Base-by-base conservation (phyloP, 2,329 filamentous ascomycete species). In the Ascochyta koolunga region DNA sequence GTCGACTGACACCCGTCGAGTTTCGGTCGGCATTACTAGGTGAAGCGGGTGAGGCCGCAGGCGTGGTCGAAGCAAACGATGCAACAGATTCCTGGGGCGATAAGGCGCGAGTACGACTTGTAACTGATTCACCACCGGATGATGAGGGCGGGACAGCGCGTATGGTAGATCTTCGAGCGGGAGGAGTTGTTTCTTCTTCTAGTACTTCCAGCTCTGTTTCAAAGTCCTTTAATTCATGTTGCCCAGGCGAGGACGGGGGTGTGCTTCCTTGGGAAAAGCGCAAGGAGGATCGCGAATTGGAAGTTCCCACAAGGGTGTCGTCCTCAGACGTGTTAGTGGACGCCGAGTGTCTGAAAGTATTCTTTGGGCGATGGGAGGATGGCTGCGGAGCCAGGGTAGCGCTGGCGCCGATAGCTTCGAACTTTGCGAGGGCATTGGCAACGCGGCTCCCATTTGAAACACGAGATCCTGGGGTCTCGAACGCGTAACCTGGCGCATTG, bases 251-350 rank as follows among this genome's bases (percentile, higher is more conserved):
- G 16, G 70, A 70, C 57, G 72, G 71, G 64, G 74, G 66, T 55
- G 74, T 76, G 61, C 66, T 75, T 53, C 63, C 69, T 54, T 74
- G 71, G 16, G 74, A 77, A 60, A 72, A 75, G 47, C 74, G 64
- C 57, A 66, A 66, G 56, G 73, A 75, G 40, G 67, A 70, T 43
- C 74, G 68, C 32, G 74, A 69, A 49, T 73, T 70, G 3, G 68
- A 69, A 32, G 73, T 71, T 38, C 66, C 67, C 48, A 73, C 65
- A 45, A 75, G 51, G 38, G 73, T 76, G 50, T 76, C 74, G 38
- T 70, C 68, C 48, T 76, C 73, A 50, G 74, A 76, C 41, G 60
- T 67, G 54, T 65, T 72, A 60, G 73, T 76, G 46, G 73, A 72
- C 37, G 65, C 65, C 47, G 74, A 76, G 45, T 70, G 69, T 60